phyloP scores from a whole-genome alignment of 176 grass and related monocot genomes.

The Otatea glauca region DNA sequence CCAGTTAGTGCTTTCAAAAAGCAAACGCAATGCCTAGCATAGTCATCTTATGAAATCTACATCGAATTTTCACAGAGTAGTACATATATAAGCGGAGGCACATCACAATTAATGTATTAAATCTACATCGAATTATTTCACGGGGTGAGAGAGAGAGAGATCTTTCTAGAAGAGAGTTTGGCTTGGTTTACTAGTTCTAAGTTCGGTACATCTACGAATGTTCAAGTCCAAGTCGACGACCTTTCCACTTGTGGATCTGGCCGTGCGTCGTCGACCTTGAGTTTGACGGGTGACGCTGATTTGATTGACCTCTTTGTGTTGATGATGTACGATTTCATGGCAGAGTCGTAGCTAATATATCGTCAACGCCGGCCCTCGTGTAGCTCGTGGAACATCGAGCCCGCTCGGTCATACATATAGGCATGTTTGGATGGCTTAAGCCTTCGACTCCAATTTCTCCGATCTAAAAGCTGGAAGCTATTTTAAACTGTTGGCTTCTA shows the following conservation, averaged over 20 bases:
- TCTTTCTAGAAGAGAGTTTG: neutral
- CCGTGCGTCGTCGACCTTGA: neutral
- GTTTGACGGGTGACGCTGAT: slow-evolving; percentile 19
- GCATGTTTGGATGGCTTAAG: too few species aligned
- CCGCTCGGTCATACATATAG: too few species aligned
- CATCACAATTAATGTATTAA: neutral
- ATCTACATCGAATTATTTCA: neutral
- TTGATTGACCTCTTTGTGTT: neutral
- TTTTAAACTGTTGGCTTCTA: too few species aligned
- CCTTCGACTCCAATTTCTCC: too few species aligned
- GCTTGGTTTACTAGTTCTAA: neutral
- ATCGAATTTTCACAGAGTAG: too few species aligned
- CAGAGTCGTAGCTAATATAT: neutral
- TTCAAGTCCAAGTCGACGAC: neutral
- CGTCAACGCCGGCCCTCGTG: neutral
- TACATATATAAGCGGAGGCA: too few species aligned
- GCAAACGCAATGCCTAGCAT: too few species aligned
- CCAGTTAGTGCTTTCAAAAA: too few species aligned
- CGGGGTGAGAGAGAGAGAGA: neutral
- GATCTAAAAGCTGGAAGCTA: too few species aligned
- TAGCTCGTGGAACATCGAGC: neutral
- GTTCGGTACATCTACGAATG: neutral
- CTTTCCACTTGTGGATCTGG: neutral
- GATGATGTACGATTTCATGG: neutral
- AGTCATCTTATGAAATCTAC: too few species aligned